A percentile compares a stretch with the other conserved stretches of the same genome.
These are phyloP conservation scores for Cephalotrichum gorgonifer DNA, from an alignment of 2,329 filamentous ascomycete genomes.

Conservation along the genomic window DNA sequence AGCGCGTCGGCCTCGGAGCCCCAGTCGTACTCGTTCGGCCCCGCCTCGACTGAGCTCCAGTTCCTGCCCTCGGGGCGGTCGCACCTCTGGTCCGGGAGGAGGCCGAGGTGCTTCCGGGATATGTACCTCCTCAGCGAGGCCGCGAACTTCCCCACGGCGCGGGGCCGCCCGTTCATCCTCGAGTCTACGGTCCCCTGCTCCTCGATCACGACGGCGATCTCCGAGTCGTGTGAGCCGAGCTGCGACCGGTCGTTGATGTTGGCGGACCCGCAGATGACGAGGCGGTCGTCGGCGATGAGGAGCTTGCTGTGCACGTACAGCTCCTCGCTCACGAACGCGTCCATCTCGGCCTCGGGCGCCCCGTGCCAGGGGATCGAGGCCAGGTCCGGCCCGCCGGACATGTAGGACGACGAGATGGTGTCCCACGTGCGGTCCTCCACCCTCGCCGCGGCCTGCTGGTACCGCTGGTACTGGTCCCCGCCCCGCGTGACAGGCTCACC, in stretches of 20 bases:
- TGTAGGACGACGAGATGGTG: constrained; percentile 70
- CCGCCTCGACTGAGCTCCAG: constrained; percentile 62
- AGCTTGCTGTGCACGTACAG: constrained; percentile 58
- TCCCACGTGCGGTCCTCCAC: constrained; percentile 55
- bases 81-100: constrained; percentile 64
- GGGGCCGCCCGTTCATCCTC: constrained; percentile 63
- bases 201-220: constrained; percentile 83
- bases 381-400: constrained; percentile 66
- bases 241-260: constrained; percentile 58
- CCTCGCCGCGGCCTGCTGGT: constrained; percentile 58
- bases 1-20: constrained; percentile 55
- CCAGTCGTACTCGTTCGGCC: constrained; percentile 65
- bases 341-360: constrained; percentile 42
- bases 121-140: constrained; percentile 73
- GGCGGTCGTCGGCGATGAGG: constrained; percentile 70
- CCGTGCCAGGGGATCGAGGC: constrained; percentile 46
- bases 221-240: constrained; percentile 73
- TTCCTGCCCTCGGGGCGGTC: constrained; percentile 58
- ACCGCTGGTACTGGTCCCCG: constrained; percentile 48
- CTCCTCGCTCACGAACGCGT: constrained; percentile 53
- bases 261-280: constrained; percentile 68
- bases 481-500: constrained; percentile 21
- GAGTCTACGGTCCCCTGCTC: constrained; percentile 62
- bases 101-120: constrained; percentile 84
- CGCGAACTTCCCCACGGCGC: constrained; percentile 64